Percentiles rank a stretch among this genome's conserved stretches.
phyloP scores from a whole-genome alignment of 2,329 filamentous ascomycete genomes.

The Curvularia sp. region DNA sequence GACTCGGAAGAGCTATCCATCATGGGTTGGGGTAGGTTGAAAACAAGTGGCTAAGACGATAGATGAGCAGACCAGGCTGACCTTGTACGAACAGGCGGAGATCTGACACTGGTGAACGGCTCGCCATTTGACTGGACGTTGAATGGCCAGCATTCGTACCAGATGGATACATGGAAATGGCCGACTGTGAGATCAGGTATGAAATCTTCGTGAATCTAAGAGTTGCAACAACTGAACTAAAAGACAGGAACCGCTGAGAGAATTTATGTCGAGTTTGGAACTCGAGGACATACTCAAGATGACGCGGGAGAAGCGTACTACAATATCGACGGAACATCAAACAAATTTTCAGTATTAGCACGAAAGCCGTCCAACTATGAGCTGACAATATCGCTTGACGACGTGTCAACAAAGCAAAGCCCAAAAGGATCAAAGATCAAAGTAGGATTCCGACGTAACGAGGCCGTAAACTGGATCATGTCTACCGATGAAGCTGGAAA shows the following conservation, averaged over 20 bases:
- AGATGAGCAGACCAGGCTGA: neutral
- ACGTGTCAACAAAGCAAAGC: constrained; percentile 44
- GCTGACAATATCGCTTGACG: constrained; percentile 41
- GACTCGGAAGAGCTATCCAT: constrained; percentile 14
- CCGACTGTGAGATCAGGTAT: constrained; percentile 40
- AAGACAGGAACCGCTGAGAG: constrained; percentile 35
- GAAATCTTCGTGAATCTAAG: neutral
- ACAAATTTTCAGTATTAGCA: constrained; percentile 43
- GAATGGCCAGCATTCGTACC: constrained; percentile 42
- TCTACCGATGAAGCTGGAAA: constrained; percentile 45
- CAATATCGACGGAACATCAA: constrained; percentile 35
- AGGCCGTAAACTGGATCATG: constrained; percentile 49
- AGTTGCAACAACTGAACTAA: neutral
- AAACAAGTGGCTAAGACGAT: too few species aligned
- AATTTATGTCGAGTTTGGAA: constrained; percentile 44
- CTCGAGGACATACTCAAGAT: constrained; percentile 37
- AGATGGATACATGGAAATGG: constrained; percentile 51
- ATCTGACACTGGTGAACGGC: constrained; percentile 51
- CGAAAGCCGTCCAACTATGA: constrained; percentile 41
- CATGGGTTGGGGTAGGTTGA: constrained; percentile 39
- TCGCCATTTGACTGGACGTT: constrained; percentile 50
- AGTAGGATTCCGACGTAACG: constrained; percentile 47
- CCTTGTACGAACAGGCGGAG: constrained; percentile 36
- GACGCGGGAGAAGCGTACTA: constrained; percentile 49
- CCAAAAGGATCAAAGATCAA: constrained; percentile 40